These are phyloP conservation scores for Ustilago bromivora DNA, from an alignment of 1,284 basidiomycete species.

Conservation along the genomic window DNA sequence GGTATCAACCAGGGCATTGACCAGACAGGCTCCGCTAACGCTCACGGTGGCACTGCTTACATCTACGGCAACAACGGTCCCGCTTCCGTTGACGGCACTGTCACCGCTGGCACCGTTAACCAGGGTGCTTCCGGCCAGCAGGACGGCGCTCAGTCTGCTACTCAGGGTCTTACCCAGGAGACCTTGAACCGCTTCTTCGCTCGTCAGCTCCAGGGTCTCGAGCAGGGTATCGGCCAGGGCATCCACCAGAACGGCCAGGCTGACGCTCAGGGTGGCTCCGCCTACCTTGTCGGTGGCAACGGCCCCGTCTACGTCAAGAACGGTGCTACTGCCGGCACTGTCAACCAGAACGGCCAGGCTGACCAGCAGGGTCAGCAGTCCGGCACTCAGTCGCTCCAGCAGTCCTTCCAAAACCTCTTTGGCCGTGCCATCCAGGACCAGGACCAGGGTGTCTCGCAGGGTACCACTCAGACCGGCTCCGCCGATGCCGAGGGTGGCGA, in stretches of 20 bases:
- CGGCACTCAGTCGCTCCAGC: slow-evolving; percentile 30
- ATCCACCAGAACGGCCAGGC: slow-evolving; percentile 37
- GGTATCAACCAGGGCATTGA: slow-evolving; percentile 36
- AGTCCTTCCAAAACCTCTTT: slow-evolving; percentile 30
- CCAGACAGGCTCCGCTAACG: slow-evolving; percentile 33
- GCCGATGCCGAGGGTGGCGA: slow-evolving; percentile 31
- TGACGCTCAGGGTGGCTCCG: slow-evolving; percentile 33
- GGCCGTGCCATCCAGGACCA: slow-evolving; percentile 33
- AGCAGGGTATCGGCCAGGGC: slow-evolving; percentile 40
- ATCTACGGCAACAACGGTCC: slow-evolving; percentile 33
- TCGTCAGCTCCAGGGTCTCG: slow-evolving; percentile 29
- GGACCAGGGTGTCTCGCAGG: slow-evolving; percentile 29
- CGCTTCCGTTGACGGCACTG: slow-evolving; percentile 25
- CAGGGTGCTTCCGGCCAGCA: slow-evolving; percentile 30
- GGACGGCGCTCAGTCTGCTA: slow-evolving; percentile 37
- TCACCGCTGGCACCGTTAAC: slow-evolving; percentile 24
- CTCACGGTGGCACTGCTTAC: slow-evolving; percentile 26
- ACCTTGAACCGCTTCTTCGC: slow-evolving; percentile 30
- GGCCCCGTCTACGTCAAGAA: slow-evolving; percentile 25
- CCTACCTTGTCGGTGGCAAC: slow-evolving; percentile 33
- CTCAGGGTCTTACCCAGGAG: slow-evolving; percentile 23
- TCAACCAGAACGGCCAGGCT: slow-evolving; percentile 34
- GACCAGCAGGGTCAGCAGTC: slow-evolving; percentile 39
- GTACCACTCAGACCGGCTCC: slow-evolving; percentile 29
- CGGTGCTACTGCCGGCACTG: slow-evolving; percentile 25